phyloP scores from a whole-genome alignment of 1,284 basidiomycete species.

The Ganoderma multipileum region DNA sequence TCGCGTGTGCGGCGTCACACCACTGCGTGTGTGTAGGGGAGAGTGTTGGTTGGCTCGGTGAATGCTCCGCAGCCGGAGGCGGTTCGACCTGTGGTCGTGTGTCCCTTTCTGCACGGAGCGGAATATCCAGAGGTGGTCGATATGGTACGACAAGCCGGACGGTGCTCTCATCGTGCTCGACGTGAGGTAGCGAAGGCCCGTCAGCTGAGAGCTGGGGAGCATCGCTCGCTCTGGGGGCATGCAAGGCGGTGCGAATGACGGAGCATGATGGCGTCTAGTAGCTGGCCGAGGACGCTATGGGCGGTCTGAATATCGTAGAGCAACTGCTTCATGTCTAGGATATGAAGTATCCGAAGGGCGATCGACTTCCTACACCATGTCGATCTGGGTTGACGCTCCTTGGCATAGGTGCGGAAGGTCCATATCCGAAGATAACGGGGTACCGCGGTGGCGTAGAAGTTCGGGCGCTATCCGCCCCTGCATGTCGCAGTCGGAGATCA shows the following conservation, averaged over 20 bases:
- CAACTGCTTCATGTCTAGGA: background rate
- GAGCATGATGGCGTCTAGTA: background rate
- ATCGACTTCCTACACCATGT: background rate
- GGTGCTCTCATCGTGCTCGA: slow-evolving; percentile 20
- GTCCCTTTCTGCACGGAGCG: background rate
- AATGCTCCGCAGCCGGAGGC: slow-evolving; percentile 7
- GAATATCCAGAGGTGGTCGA: slow-evolving; percentile 1
- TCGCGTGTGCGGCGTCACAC: background rate
- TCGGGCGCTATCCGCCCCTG: background rate
- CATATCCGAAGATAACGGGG: slow-evolving; percentile 2
- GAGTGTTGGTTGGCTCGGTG: background rate
- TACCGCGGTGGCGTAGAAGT: background rate
- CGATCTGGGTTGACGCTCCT: slow-evolving; percentile 1
- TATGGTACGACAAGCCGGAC: slow-evolving; percentile 14
- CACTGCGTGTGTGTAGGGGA: background rate
- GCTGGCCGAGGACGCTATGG: background rate
- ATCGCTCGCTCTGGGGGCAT: slow-evolving; percentile 20
- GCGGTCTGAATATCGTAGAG: background rate
- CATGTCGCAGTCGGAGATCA: background rate
- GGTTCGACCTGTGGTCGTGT: background rate
- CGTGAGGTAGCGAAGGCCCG: slow-evolving; percentile 27
- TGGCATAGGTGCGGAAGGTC: background rate
- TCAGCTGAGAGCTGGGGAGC: slow-evolving; percentile 19
- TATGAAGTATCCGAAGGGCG: background rate
- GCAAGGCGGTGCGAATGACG: slow-evolving; percentile 15